phyloP scores from a whole-genome alignment of 257 asterid genomes.

The Penstemon davidsonii region DNA sequence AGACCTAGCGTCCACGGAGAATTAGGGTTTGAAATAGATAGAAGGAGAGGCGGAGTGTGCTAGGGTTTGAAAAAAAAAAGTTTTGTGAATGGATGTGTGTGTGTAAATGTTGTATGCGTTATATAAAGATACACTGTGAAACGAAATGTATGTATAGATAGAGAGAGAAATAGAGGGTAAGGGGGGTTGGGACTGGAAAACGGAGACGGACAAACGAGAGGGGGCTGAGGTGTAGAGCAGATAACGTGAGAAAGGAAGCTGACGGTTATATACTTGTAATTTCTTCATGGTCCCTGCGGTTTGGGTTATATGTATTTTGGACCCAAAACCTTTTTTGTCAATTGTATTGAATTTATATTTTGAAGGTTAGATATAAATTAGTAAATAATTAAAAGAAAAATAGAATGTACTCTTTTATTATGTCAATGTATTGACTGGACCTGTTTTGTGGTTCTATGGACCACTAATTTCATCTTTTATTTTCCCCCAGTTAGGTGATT shows the following conservation, averaged over 20 bases:
- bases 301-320: conserved; percentile 10
- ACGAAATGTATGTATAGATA: neutral
- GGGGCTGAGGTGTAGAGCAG: conserved; percentile 20
- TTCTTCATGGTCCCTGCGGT: conserved; percentile 14
- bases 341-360: too few species aligned
- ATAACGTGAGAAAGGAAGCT: conserved; percentile 19
- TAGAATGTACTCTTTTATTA: too few species aligned
- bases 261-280: conserved; percentile 15
- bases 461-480: too few species aligned
- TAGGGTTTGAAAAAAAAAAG: conserved; percentile 25
- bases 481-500: too few species aligned
- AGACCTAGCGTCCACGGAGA: conserved; percentile 5
- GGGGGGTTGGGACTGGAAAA: neutral
- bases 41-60: conserved; percentile 22
- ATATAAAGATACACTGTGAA: conserved; percentile 1
- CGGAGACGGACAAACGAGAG: neutral
- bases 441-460: too few species aligned
- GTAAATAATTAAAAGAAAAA: too few species aligned
- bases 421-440: too few species aligned
- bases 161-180: neutral
- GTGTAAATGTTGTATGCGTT: neutral
- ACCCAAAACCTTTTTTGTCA: neutral
- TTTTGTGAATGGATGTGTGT: conserved; percentile 6
- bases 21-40: conserved; percentile 31
- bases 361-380: neutral